Evolutionary conservation across 306 rosid genomes (phyloP), one percentile per base, ranked within the genome.

Genomic region (Glycine tomentella): DNA sequence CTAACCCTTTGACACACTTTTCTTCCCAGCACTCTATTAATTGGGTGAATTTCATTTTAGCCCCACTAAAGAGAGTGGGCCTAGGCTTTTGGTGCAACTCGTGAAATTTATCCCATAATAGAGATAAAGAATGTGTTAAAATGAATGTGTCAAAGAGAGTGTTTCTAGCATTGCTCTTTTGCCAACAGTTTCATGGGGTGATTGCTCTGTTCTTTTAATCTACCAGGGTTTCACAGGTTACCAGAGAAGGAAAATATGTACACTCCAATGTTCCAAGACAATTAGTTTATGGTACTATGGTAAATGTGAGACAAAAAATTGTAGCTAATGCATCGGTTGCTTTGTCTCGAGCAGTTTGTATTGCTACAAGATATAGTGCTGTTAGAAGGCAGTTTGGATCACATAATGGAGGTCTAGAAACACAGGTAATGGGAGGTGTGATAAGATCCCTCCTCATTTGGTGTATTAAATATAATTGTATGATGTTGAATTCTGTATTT

Each of bases 291-390:
- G 98, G 98, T 75, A 95, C 98, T 16, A 95, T 95, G 99, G 98
- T 95, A 17, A 89, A 4, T 81, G 98, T 93, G 84, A 88, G 99
- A 59, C 93, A 95, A 82, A 72, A 88, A 17, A 95, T 95, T 80
- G 99, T 95, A 13, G 50, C 87, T 77, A 97, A 95, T 88, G 99
- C 99, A 74, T 93, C 99, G 0, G 46, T 33, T 84, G 98, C 98
- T 72, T 88, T 95, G 87, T 93, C 99, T 6, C 89, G 97, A 52
- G 99, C 98, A 69, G 97, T 93, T 71, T 95, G 99, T 81, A 95
- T 95, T 85, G 98, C 99, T 73, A 95, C 99, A 25, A 91, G 99
- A 85, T 95, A 93, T 72, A 95, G 99, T 85, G 96, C 96, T 75
- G 98, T 95, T 86, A 92, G 99, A 71, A 84, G 99, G 80, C 99